Conservation (phyloP, 768 basidiomycete species). For the Leccinum ochraceum region DNA sequence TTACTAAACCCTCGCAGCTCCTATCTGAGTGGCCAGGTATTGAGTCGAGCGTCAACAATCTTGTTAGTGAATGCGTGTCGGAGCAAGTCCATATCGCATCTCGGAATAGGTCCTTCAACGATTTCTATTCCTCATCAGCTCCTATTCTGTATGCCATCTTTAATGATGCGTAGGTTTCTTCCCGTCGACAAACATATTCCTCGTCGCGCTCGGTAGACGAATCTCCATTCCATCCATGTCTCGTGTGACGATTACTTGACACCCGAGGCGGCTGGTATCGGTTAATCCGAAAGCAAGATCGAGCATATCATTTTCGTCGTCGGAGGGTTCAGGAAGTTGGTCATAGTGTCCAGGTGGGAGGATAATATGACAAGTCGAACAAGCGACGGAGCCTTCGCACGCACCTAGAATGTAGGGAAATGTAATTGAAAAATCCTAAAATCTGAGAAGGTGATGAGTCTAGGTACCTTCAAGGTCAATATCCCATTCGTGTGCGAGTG, state of each 20-base stretch:
- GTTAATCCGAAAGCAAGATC: conserved; percentile 98
- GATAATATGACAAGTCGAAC: conserved; percentile 97
- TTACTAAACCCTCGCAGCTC: background rate
- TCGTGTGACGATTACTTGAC: conserved; percentile 75
- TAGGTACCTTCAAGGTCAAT: conserved; percentile 89
- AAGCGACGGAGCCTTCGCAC: conserved; percentile 95
- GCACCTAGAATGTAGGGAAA: conserved; percentile 59
- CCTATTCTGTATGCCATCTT: background rate
- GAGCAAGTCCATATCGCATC: background rate
- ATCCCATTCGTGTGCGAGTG: conserved; percentile 92
- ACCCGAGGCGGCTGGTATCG: conserved; percentile 84
- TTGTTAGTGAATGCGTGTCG: background rate
- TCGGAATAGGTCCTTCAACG: background rate
- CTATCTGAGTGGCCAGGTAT: background rate
- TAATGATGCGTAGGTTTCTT: conserved; percentile 56
- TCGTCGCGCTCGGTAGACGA: conserved; percentile 85
- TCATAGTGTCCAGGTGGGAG: conserved; percentile 65
- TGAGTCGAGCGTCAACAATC: background rate
- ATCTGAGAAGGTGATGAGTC: background rate
- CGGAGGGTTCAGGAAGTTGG: conserved; percentile 86
- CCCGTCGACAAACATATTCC: conserved; percentile 97
- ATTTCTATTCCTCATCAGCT: background rate
- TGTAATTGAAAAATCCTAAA: background rate
- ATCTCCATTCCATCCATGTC: conserved; percentile 85
- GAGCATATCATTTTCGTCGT: conserved; percentile 98